A percentile compares a stretch with the other conserved stretches of the same genome.
Conservation (phyloP, 345 rosid species). For the Salix koriyanagi region DNA sequence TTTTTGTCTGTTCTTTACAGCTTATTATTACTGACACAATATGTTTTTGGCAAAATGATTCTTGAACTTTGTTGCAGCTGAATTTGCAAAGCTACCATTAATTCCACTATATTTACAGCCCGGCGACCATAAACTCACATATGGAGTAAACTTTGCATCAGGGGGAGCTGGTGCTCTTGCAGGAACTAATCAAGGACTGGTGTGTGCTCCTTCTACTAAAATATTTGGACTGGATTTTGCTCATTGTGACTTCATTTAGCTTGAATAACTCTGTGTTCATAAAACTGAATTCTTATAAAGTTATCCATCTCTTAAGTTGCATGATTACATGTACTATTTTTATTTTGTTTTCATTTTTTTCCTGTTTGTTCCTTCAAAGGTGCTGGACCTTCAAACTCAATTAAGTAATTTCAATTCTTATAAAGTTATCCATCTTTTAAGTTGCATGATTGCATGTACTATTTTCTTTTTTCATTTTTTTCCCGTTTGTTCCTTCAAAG, state of each 20-base stretch:
- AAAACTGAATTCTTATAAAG: no score
- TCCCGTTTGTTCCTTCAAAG: constrained; percentile 10
- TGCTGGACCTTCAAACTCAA: constrained; percentile 36
- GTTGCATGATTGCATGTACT: neutral
- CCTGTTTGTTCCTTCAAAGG: constrained; percentile 16
- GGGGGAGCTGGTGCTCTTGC: constrained; percentile 51
- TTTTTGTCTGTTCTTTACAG: no score
- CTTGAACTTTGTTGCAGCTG: constrained; percentile 24
- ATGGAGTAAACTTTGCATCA: constrained; percentile 49
- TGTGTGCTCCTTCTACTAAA: neutral
- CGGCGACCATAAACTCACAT: constrained; percentile 13
- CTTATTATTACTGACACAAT: neutral
- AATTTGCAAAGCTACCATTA: constrained; percentile 40
- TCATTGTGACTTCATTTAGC: neutral
- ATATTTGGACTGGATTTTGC: neutral
- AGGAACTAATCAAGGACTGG: constrained; percentile 36
- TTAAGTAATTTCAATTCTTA: constrained; percentile 26
- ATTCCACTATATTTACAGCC: constrained; percentile 44
- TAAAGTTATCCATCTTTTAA: neutral
- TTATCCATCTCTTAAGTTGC: neutral
- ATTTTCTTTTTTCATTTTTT: neutral
- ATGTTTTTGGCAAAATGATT: neutral
- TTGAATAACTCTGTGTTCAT: no score
- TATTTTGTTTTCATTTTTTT: neutral
- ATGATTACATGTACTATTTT: neutral